Evolutionary conservation across 306 rosid genomes (phyloP), one percentile per base, ranked within the genome.

Genomic region (Vigna reflexopilosa): DNA sequence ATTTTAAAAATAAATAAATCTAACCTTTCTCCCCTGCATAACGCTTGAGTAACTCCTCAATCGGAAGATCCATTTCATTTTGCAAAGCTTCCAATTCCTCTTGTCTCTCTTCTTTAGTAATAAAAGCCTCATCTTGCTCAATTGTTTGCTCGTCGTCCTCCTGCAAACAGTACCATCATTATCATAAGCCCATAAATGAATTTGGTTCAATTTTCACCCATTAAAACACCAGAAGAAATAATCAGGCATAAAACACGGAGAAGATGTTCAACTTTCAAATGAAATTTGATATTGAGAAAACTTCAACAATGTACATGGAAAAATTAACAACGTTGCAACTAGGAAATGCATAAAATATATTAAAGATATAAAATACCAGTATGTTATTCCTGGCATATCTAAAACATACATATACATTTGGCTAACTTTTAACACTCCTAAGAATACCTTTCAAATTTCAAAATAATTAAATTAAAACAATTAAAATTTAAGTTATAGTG

Each of bases 101-200:
- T 79, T 76, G 85, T 68, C 98, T 91, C 85, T 95, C 98, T 73
- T 87, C 89, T 85, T 82, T 63, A 45, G 93, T 95, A 82, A 95
- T 88, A 57, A 83, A 88, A 78, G 97, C 96, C 83, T 95, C 98
- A 44, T 95, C 98, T 79, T 88, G 91, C 89, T 91, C 97, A 67
- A 95, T 86, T 48, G 97, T 92, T 73, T 77, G 91, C 76, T 95
- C 98, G 80, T 91, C 94, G 83, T 95, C 98, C 88, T 91, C 98
- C 98, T 95, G 73, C 86, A 88, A 91, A 87, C 72, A 85, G 82
- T 66, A 85, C 70, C 80, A 69, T 59, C 77, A 80, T 63, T 62
- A 76, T 44, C 65, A 67, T 77, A 73, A 69, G 77, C 8, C 50
- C 78, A 71, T 40, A 75, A 16, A 58, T 49, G 66, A 68, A 42